These are phyloP conservation scores for Aspergillus pseudoterreus DNA, from an alignment of 2,329 filamentous ascomycete species.

Conservation along the genomic window DNA sequence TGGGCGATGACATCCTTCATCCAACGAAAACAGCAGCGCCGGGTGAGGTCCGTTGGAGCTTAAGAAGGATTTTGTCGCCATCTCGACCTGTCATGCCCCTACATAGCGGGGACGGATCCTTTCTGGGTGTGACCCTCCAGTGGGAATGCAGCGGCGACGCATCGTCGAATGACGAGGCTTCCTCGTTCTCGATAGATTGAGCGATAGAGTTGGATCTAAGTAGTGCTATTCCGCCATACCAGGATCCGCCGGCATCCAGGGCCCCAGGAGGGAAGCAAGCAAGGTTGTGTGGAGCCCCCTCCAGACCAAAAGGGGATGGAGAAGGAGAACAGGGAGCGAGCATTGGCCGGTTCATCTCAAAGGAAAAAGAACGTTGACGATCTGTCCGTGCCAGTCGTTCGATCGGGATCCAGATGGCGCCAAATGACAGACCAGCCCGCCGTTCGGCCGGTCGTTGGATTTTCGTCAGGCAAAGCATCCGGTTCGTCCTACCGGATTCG, in stretches of 20 bases:
- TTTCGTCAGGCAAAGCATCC: neutral
- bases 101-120: conserved; percentile 10
- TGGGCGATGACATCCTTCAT: neutral
- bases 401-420: conserved; percentile 8
- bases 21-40: neutral
- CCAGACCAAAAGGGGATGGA: conserved; percentile 5
- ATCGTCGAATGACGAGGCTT: conserved; percentile 13
- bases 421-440: conserved; percentile 7
- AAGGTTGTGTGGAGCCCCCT: conserved; percentile 14
- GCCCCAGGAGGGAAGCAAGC: conserved; percentile 11
- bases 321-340: neutral
- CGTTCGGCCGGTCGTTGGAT: neutral
- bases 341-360: no score
- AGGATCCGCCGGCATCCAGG: conserved; percentile 11
- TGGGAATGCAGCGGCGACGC: conserved; percentile 8
- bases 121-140: conserved; percentile 6
- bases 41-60: conserved; percentile 10
- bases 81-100: conserved; percentile 19
- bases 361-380: conserved; percentile 11
- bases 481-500: neutral
- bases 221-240: conserved; percentile 12
- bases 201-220: conserved; percentile 21
- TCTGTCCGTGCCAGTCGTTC: conserved; percentile 17
- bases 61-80: conserved; percentile 13
- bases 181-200: conserved; percentile 21